Base-by-base conservation (phyloP, 1,284 basidiomycete genomes). In the Blastosporella zonata region DNA sequence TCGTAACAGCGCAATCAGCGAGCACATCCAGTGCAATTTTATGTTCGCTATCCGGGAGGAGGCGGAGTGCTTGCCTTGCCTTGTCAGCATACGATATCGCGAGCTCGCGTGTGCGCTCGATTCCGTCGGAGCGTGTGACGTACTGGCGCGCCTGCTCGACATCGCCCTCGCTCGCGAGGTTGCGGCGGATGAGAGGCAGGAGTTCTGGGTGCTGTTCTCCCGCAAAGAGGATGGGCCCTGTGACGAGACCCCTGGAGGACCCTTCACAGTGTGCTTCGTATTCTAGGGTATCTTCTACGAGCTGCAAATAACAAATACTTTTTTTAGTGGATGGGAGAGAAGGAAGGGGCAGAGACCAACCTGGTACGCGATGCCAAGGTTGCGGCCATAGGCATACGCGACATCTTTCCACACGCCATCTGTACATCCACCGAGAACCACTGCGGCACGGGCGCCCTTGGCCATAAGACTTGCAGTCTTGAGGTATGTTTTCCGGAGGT, bases 401-500 rank as follows among this genome's bases (percentile, higher is more conserved):
- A 90, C 81, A 66, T 98, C 95, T 67, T 94, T 93, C 75, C 94
- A 87, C 17, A 86, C 65, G 58, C 93, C 79, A 62, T 87, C 38
- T 39, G 71, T 74, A 60, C 85, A 89, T 0, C 96, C 96, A 15
- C 95, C 95, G 1, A 99, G 75, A 20, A 97, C 84, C 9, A 93
- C 91, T 0, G 93, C 83, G 10, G 92, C 90, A n/a, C 96, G 80
- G 2, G 90, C 87, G 15, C 86, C 87, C 71, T 98, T 98, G 1
- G 94, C 95, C 78, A 99, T 93, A 54, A 99, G 71, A 64, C 90
- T 93, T 15, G 95, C 96, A 2, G 93, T 96, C 73, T 98, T 98
- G 60, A 99, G 76, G 66, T 98, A 99, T 33, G 91, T 92, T 72
- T 96, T 97, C 61, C 85, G 82, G 66, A 98, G 77, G 71, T 99